Conservation (phyloP, 2,329 filamentous ascomycete species). For the Ophioceras dolichostomum region DNA sequence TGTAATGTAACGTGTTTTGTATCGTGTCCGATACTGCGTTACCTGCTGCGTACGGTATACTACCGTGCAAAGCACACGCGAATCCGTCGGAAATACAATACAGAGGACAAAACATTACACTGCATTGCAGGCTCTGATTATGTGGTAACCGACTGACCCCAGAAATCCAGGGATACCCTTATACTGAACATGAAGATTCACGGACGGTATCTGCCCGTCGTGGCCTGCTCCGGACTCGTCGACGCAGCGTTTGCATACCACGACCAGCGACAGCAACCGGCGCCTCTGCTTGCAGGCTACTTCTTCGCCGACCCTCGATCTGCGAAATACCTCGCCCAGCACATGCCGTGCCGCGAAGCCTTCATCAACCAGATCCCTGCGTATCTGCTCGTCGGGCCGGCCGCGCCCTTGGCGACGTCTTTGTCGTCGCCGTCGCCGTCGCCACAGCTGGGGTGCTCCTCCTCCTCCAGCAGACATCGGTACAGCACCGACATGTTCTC, state of each 20-base stretch:
- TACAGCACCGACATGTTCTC: neutral
- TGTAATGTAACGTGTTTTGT: too few relatives aligned
- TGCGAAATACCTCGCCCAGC: constrained; percentile 48
- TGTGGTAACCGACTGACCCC: too few relatives aligned
- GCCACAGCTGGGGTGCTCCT: too few relatives aligned
- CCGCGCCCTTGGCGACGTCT: constrained; percentile 20
- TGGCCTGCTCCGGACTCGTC: neutral
- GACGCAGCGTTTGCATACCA: neutral
- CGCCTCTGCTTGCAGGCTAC: constrained; percentile 11
- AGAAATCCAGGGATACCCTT: neutral
- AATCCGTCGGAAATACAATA: too few relatives aligned
- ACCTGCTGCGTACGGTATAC: too few relatives aligned
- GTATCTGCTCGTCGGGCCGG: constrained; percentile 33
- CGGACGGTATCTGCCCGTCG: neutral
- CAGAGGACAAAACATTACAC: too few relatives aligned
- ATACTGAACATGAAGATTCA: neutral
- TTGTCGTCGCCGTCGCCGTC: too few relatives aligned
- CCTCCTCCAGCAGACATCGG: constrained; percentile 1
- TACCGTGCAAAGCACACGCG: too few relatives aligned
- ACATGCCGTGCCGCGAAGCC: constrained; percentile 33
- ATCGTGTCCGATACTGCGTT: too few relatives aligned
- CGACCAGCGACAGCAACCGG: neutral
- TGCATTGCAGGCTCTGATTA: too few relatives aligned
- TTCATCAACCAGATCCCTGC: constrained; percentile 46
- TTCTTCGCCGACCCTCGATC: constrained; percentile 11